Base-by-base conservation (phyloP, 2,329 filamentous ascomycete genomes). In the Stromatinia cepivora region DNA sequence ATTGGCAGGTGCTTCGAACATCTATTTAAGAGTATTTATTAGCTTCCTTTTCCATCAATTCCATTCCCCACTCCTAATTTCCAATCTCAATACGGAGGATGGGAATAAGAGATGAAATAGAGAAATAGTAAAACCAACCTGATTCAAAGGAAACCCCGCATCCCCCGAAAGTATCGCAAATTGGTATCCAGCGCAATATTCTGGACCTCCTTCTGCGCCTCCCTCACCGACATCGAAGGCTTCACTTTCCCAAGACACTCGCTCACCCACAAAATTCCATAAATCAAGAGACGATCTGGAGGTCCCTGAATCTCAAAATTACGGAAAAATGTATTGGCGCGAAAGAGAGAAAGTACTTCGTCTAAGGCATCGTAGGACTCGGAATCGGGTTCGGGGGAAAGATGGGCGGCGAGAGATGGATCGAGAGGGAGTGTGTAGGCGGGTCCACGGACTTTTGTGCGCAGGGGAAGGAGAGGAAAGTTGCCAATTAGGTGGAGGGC, bases 251-350 rank as follows among this genome's bases (percentile, higher is more conserved):
- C 84, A 79, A 99, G 83, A 77, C 93, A 94, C 81, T 98, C 94
- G 81, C 90, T 94, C 77, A 98, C 87, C 81, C 94, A 98, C 79
- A 97, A 86, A 80, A 97, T 99, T 72, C 94, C 94, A 83, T 99
- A 99, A 78, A 98, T 94, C 75, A 99, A 86, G 78, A 98, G 88
- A 53, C 95, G 88, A 82, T 99, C 95, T 70, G 95, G 94, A 36
- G 93, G 92, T 20, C 95, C 95, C 82, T 97, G 94, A 84, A 98
- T 97, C 85, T 98, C 95, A 78, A 99, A 99, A 86, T 98, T 99
- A 78, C 95, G 92, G 86, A 98, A 99, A 82, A 99, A 94, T 71
- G 94, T 97, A 84, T 99, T 98, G 77, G 95, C 94, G 73, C 95
- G 92, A 86, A 98, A 99, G 63, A 98, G 87, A 17, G 90, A 87